Conservation (phyloP, 306 rosid genomes). For the Vachellia pachyceras region DNA sequence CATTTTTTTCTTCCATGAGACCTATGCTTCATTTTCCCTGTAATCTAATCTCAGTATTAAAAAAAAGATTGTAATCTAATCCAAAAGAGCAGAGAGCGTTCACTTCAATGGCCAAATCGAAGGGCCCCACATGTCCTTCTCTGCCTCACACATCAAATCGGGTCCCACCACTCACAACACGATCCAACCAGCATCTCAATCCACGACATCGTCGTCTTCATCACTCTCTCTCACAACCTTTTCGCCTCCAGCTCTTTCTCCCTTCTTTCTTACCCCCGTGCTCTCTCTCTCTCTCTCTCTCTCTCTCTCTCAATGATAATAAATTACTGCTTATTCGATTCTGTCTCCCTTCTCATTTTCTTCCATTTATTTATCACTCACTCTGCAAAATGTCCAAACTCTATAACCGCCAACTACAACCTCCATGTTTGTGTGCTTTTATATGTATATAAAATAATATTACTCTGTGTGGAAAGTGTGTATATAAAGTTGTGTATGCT, state of each 20-base stretch:
- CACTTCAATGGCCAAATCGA: not conserved
- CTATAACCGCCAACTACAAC: constrained; percentile 1
- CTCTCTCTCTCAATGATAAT: not conserved
- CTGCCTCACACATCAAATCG: not conserved
- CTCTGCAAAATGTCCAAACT: constrained; percentile 35
- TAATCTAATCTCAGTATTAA: too few relatives aligned
- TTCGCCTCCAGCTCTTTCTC: not conserved
- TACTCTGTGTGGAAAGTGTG: not conserved
- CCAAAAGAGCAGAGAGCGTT: too few relatives aligned
- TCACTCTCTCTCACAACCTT: constrained; percentile 22
- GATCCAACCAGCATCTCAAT: not conserved
- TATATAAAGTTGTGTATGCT: constrained; percentile 46
- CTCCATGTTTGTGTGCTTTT: not conserved
- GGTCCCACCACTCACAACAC: constrained; percentile 3
- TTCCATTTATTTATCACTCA: not conserved
- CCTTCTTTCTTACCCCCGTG: not conserved
- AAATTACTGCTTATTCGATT: constrained; percentile 9
- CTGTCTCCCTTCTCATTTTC: not conserved
- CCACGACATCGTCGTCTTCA: not conserved
- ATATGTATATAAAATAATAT: not conserved
- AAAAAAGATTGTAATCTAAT: too few relatives aligned
- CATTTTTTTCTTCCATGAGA: too few relatives aligned
- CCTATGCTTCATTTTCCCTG: too few relatives aligned
- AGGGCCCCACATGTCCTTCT: constrained; percentile 36
- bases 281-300: too few relatives aligned